Evolutionary conservation across 768 basidiomycete genomes (phyloP).

Genomic region (Leccinellum luteum): DNA sequence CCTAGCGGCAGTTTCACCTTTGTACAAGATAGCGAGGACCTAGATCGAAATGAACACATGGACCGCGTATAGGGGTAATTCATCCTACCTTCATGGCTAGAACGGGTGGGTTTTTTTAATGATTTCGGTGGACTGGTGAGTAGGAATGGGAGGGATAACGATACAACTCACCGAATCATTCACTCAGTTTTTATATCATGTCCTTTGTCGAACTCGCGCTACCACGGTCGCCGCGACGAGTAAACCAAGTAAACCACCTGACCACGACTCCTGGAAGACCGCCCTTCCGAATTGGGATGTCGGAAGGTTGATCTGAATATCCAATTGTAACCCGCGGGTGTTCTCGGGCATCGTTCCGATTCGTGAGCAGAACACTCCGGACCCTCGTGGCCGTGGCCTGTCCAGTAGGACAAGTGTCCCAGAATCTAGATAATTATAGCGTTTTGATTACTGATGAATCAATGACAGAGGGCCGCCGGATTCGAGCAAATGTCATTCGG

Average conservation of each 20-base stretch:
- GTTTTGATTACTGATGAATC: not conserved
- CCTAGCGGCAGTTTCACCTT: constrained; percentile 60
- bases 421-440: constrained; percentile 3
- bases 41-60: constrained; percentile 24
- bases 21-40: constrained; percentile 75
- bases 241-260: not conserved
- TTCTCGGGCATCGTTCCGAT: constrained; percentile 4
- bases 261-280: not conserved
- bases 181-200: constrained; percentile 20
- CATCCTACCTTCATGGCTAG: constrained; percentile 43
- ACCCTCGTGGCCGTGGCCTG: not conserved
- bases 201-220: not conserved
- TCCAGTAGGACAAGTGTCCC: not conserved
- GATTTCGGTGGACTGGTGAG: constrained; percentile 1
- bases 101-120: not conserved
- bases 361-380: not conserved
- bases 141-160: constrained; percentile 7
- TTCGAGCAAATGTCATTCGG: not conserved
- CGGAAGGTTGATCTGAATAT: not conserved
- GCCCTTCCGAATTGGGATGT: not conserved
- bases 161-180: not conserved
- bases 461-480: not conserved
- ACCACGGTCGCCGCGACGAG: not conserved
- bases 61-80: not conserved
- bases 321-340: not conserved